These are phyloP conservation scores for Globisporangium solare DNA, from an alignment of 352 stramenopile genomes.

Conservation along the genomic window DNA sequence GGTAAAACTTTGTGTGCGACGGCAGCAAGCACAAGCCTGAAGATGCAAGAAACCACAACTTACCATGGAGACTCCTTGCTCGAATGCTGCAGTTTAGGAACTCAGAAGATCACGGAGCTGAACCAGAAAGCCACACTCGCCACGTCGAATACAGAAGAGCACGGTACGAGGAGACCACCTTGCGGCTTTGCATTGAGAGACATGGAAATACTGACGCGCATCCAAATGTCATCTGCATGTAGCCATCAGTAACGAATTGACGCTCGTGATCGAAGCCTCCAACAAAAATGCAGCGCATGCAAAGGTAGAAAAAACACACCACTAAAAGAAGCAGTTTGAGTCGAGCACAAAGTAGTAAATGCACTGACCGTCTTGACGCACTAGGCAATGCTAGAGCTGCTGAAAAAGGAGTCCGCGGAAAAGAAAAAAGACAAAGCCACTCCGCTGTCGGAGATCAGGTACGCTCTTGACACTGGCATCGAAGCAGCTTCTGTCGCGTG, in stretches of 20 bases:
- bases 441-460: constrained; percentile 66
- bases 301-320: constrained; percentile 59
- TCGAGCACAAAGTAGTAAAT: background rate
- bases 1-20: constrained; percentile 18
- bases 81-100: constrained; percentile 54
- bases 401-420: constrained; percentile 95
- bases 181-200: background rate
- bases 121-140: constrained; percentile 93
- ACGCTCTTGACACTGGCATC: background rate
- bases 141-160: constrained; percentile 91
- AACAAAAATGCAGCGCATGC: constrained; percentile 91
- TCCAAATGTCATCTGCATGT: background rate
- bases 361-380: background rate
- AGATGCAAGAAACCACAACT: background rate
- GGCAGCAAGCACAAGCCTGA: background rate
- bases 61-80: background rate
- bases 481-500: background rate
- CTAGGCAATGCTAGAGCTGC: constrained; percentile 53
- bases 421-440: constrained; percentile 89
- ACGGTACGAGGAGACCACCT: constrained; percentile 28
- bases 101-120: constrained; percentile 89
- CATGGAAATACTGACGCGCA: background rate
- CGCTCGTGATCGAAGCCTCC: constrained; percentile 87
- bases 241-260: constrained; percentile 90
- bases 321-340: background rate